phyloP scores from a whole-genome alignment of 345 rosid genomes.

The Sapria himalayana region DNA sequence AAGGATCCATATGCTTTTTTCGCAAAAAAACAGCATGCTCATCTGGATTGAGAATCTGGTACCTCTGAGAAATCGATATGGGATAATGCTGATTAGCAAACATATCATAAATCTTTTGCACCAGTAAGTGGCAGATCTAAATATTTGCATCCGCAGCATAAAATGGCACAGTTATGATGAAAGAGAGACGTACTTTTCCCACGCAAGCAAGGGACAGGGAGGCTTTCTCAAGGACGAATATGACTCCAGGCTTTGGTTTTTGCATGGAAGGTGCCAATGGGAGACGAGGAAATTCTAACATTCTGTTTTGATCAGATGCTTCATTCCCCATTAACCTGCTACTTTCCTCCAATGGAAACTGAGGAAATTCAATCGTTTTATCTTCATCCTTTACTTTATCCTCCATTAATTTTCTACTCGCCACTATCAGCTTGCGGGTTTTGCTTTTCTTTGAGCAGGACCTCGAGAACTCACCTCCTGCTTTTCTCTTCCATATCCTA shows the following conservation, averaged over 20 bases:
- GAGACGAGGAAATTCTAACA: conserved; percentile 4
- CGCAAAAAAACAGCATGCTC: conserved; percentile 7
- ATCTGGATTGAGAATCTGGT: conserved; percentile 6
- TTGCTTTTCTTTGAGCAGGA: not conserved
- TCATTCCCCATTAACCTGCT: no score
- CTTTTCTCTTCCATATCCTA: no score
- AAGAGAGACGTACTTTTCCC: conserved; percentile 6
- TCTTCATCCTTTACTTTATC: not conserved
- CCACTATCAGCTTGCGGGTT: not conserved
- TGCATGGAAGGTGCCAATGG: conserved; percentile 2
- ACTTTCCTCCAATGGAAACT: no score
- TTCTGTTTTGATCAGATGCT: no score
- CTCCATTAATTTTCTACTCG: not conserved
- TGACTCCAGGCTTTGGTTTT: conserved; percentile 4
- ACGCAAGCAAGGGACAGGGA: conserved; percentile 9
- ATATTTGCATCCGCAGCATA: not conserved
- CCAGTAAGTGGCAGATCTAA: not conserved
- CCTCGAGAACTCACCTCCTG: no score
- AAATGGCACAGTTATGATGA: not conserved
- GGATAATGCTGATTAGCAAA: not conserved
- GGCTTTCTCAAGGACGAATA: conserved; percentile 11
- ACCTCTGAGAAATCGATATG: not conserved
- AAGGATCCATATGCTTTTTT: conserved; percentile 10
- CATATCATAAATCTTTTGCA: not conserved
- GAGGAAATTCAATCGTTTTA: no score